Evolutionary conservation across 2,329 filamentous ascomycete species (phyloP), one percentile per base, ranked within the genome.

Genomic region (Sporothrix brasiliensis): DNA sequence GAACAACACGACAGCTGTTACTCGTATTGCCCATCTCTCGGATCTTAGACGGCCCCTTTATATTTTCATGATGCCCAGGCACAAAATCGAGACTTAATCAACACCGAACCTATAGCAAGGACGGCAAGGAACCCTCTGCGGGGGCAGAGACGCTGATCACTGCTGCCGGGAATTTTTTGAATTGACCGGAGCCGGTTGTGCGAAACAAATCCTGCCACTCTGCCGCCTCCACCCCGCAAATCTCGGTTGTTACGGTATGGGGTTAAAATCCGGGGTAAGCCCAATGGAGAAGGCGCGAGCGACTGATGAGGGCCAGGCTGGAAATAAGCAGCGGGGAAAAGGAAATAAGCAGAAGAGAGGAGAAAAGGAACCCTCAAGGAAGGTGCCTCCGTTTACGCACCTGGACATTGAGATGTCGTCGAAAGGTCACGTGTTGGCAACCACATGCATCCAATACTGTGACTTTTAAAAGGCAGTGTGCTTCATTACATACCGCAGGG

Each of bases 261-360:
- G 54, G 54, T 19, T 34, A 58, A 24, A 24, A 34, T 58, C 54
- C 14, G 54, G 54, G 54, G 54, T 58, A 58, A 30, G 21, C 16
- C 49, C 14, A 52, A 52, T 52, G n/a, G 2, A 56, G 53, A 56
- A 56, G 21, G 53, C 30, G 16, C 7, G 24, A 34, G 11, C 27
- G 52, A 52, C 7, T 21, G n/a, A 11, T 3, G 9, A 27, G 27
- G 27, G 21, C 9, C 13, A 39, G 30, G 39, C 27, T 4, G 49
- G 14, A 9, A 9, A 30, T 14, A 30, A 58, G 3, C 54, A 58
- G 27, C 27, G 27, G 27, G 4, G 4, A 27, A 4, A 27, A 27
- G 27, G 27, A 39, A 58, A 34, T 6, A 30, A 58, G 14, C 47
- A 50, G 14, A 50, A 11, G 47, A 16, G 19, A 44, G 39, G 7